Percentiles rank a stretch among this genome's conserved stretches.
Evolutionary conservation across 2,329 filamentous ascomycete genomes (phyloP).

Genomic region (Xylariaceae sp.): DNA sequence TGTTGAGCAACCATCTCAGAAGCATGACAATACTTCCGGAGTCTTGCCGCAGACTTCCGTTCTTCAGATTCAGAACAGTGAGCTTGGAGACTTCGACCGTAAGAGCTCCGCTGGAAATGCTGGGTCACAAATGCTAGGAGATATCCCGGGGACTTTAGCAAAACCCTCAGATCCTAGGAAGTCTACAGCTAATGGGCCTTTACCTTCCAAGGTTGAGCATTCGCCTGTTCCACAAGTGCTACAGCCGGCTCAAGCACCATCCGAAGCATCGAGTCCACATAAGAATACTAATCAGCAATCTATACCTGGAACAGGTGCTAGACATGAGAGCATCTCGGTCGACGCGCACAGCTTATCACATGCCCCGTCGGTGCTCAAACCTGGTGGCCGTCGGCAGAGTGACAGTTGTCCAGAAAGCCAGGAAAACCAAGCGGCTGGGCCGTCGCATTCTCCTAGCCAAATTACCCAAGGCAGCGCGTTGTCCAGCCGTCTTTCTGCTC

Average conservation of each 20-base stretch:
- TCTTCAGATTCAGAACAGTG: constrained; percentile 37
- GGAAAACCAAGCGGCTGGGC: neutral
- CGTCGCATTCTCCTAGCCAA: neutral
- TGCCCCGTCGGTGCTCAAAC: constrained; percentile 28
- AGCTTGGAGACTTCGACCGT: constrained; percentile 32
- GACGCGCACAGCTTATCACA: constrained; percentile 16
- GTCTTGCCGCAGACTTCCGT: constrained; percentile 31
- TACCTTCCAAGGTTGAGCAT: constrained; percentile 2
- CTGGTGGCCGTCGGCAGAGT: constrained; percentile 23
- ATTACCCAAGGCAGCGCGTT: neutral
- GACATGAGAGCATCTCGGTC: constrained; percentile 31
- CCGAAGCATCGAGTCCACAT: constrained; percentile 5
- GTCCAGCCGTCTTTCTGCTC: constrained; percentile 5
- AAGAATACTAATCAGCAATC: constrained; percentile 8
- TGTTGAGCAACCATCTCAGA: constrained; percentile 12
- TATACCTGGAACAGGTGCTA: constrained; percentile 29
- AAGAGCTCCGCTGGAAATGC: constrained; percentile 28
- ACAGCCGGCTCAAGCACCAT: constrained; percentile 24
- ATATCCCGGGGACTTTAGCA: constrained; percentile 25
- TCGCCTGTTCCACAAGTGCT: constrained; percentile 24
- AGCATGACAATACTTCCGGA: constrained; percentile 21
- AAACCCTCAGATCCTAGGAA: constrained; percentile 27
- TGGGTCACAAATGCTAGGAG: constrained; percentile 9
- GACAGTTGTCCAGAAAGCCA: constrained; percentile 1
- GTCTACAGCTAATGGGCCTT: constrained; percentile 7